Evolutionary conservation across 148 eudicot genomes (phyloP), one percentile per base, ranked within the genome.

Genomic region (Vaccinium darrowii): DNA sequence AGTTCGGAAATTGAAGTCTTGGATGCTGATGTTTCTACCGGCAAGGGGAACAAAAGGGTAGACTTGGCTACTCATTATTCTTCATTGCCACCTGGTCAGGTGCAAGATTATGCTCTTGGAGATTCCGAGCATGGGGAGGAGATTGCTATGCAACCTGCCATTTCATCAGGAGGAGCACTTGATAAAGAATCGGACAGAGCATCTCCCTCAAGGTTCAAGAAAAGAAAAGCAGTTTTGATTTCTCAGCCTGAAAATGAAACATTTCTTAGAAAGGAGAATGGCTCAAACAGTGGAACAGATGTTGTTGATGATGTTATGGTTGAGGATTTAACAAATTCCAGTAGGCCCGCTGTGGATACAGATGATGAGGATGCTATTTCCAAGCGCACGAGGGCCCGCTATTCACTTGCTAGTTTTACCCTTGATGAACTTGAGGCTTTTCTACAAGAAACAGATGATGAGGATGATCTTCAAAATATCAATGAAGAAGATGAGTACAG

Each of bases 381-480:
- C 86, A 93, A 81, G 92, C 94, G 99, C 25, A 96, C 99, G 77
- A 93, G 99, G 88, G 99, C 99, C 84, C 94, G 94, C 50, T 95
- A 96, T 92, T 96, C 98, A 79, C 99, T 96, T 89, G 96, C 97
- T 30, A 91, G 94, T 87, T 95, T 92, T 88, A 92, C 99, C 1
- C 97, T 96, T 71, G 99, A 96, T 91, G 98, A 96, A 86, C 92
- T 96, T 79, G 99, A 96, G 91, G 93, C 93, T 36, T 96, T 96
- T 90, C 94, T 96, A 87, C 99, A 96, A 92, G 99, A 94, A 91
- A 92, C 96, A 10, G 99, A 96, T 87, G 99, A 95, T 49, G 99
- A 96, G 8, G 95, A 94, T 83, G 98, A 95, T 85, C 88, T 93
- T 87, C 99, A 88, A 87, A 93, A 96, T 89, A 92, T 94, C 85